Evolutionary conservation across 192 early-diverging fungal genomes (phyloP).

Genomic region (Lunasporangiospora selenospora): DNA sequence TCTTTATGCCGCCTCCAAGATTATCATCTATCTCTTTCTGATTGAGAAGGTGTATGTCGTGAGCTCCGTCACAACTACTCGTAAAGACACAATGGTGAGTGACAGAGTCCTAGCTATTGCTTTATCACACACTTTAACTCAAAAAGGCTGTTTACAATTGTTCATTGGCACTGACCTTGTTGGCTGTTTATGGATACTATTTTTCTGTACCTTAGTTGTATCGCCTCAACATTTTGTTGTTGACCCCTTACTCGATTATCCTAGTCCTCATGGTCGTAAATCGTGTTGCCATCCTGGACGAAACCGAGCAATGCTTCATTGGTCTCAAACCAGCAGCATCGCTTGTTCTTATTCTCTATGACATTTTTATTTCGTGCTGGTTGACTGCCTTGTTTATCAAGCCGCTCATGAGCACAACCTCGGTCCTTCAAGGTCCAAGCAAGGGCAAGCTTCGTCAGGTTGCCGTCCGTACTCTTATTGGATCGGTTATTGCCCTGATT

Average conservation of each 20-base stretch:
- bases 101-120: no score
- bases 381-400: conserved; percentile 41
- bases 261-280: conserved; percentile 27
- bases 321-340: conserved; percentile 31
- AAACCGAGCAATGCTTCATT: conserved; percentile 23
- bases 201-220: conserved; percentile 2
- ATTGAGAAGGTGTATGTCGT: conserved; percentile 51
- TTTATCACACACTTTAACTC: background rate
- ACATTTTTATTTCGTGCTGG: conserved; percentile 41
- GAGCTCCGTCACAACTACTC: conserved; percentile 20
- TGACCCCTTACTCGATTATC: conserved; percentile 36
- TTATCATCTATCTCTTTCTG: conserved; percentile 55
- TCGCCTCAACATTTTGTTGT: conserved; percentile 23
- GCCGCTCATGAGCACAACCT: conserved; percentile 34
- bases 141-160: background rate
- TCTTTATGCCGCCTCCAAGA: conserved; percentile 49
- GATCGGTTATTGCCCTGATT: conserved; percentile 50
- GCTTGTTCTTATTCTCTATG: conserved; percentile 33
- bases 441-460: conserved; percentile 39
- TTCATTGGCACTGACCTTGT: background rate
- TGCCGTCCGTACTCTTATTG: conserved; percentile 49
- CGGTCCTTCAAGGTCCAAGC: conserved; percentile 34
- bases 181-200: background rate
- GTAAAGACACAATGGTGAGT: conserved; percentile 37
- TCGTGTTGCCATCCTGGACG: conserved; percentile 25